A percentile compares a stretch with the other conserved stretches of the same genome.
Evolutionary conservation across 306 rosid species (phyloP).

Genomic region (Quercus aquifolioides): DNA sequence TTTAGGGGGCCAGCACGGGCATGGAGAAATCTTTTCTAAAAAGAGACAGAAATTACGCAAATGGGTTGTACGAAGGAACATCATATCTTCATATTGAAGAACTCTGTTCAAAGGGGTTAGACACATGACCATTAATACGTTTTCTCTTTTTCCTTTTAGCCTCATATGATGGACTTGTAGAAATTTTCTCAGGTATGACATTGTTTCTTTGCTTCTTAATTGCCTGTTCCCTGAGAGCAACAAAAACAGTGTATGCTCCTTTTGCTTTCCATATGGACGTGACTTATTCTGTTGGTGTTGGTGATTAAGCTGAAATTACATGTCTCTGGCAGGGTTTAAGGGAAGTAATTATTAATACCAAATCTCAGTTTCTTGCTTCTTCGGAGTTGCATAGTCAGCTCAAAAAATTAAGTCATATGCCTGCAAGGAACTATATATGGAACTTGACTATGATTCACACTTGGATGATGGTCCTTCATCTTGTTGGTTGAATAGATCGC

Average conservation of each 20-base stretch:
- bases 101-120: conserved; percentile 60
- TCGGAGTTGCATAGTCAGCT: too few relatives aligned
- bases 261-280: conserved; percentile 22
- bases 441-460: too few relatives aligned
- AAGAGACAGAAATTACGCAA: conserved; percentile 70
- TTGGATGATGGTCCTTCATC: too few relatives aligned
- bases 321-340: conserved; percentile 27
- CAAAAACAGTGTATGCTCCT: conserved; percentile 43
- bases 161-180: conserved; percentile 11
- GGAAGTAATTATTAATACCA: too few relatives aligned
- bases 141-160: conserved; percentile 14
- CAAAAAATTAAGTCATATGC: too few relatives aligned
- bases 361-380: too few relatives aligned
- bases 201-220: conserved; percentile 56
- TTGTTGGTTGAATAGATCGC: too few relatives aligned
- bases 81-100: conserved; percentile 43
- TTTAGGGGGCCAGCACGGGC: conserved; percentile 38
- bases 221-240: conserved; percentile 53
- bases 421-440: too few relatives aligned
- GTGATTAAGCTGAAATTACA: conserved; percentile 7
- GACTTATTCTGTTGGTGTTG: neutral
- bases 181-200: too few relatives aligned
- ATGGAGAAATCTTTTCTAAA: conserved; percentile 44
- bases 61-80: conserved; percentile 45
- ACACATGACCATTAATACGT: conserved; percentile 8